Evolutionary conservation across 163 green algal genomes (phyloP).

Genomic region (Scenedesmus sp.): DNA sequence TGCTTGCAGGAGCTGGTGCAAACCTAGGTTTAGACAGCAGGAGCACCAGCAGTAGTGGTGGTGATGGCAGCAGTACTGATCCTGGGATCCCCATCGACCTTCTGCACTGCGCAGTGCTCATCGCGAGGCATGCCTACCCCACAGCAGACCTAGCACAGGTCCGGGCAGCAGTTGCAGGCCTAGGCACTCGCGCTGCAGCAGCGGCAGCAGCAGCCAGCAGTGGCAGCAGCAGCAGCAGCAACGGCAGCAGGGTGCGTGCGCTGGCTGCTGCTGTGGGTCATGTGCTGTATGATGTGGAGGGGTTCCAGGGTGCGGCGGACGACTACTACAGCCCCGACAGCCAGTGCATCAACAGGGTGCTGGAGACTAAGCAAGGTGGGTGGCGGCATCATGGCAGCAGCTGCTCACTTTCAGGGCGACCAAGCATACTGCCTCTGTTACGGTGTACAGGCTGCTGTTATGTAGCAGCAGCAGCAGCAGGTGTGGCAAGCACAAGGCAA

Average conservation of each 20-base stretch:
- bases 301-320: background rate
- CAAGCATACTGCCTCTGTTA: background rate
- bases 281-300: conserved; percentile 7
- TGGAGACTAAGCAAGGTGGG: conserved; percentile 22
- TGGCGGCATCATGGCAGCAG: background rate
- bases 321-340: conserved; percentile 3
- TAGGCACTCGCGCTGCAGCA: conserved; percentile 24
- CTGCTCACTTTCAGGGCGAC: no score
- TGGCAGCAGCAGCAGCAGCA: conserved; percentile 35
- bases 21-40: background rate
- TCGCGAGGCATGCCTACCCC: background rate
- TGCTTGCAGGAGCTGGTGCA: background rate
- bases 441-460: no score
- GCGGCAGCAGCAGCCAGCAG: conserved; percentile 27
- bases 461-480: background rate
- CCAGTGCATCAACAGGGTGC: conserved; percentile 19
- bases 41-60: background rate
- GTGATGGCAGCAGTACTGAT: background rate
- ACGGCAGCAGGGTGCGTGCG: conserved; percentile 20
- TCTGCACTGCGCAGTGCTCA: conserved; percentile 15
- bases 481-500: background rate
- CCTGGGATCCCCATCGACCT: background rate
- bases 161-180: background rate
- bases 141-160: background rate
- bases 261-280: conserved; percentile 10